Conservation (phyloP, 257 asterid genomes). For the Ajuga chamaepitys region DNA sequence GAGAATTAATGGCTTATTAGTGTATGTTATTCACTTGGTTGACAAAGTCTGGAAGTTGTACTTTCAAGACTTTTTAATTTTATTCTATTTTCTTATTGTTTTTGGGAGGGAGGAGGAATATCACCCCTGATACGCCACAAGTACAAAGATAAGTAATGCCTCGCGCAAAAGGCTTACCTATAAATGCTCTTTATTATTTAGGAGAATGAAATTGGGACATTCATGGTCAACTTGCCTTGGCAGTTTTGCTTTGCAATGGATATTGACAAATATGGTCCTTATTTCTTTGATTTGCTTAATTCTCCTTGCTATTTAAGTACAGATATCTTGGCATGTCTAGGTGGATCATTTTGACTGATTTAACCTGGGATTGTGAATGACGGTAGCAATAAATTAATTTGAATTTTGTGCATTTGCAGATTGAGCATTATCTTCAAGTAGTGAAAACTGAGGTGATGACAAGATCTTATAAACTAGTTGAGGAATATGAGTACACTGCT, state of each 20-base stretch:
- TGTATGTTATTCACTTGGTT: too few species aligned
- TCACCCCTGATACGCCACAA: background rate
- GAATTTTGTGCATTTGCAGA: slow-evolving; percentile 37
- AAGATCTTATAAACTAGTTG: slow-evolving; percentile 67
- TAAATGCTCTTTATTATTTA: background rate
- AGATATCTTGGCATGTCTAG: background rate
- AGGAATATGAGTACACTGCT: slow-evolving; percentile 91
- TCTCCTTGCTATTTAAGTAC: background rate
- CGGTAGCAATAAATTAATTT: background rate
- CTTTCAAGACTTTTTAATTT: too few species aligned
- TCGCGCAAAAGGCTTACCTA: background rate
- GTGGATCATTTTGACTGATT: background rate
- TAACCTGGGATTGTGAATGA: background rate
- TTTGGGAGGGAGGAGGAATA: background rate
- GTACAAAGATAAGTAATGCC: background rate
- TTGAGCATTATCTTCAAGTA: slow-evolving; percentile 93
- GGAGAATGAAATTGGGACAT: background rate
- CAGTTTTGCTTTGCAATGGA: background rate
- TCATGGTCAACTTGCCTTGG: background rate
- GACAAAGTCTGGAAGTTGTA: too few species aligned
- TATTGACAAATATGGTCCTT: background rate
- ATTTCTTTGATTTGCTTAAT: background rate
- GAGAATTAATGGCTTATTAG: too few species aligned
- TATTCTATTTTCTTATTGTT: too few species aligned
- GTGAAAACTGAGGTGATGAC: slow-evolving; percentile 94